Evolutionary conservation across 305 asterid genomes (phyloP).

Genomic region (Andrographis paniculata): DNA sequence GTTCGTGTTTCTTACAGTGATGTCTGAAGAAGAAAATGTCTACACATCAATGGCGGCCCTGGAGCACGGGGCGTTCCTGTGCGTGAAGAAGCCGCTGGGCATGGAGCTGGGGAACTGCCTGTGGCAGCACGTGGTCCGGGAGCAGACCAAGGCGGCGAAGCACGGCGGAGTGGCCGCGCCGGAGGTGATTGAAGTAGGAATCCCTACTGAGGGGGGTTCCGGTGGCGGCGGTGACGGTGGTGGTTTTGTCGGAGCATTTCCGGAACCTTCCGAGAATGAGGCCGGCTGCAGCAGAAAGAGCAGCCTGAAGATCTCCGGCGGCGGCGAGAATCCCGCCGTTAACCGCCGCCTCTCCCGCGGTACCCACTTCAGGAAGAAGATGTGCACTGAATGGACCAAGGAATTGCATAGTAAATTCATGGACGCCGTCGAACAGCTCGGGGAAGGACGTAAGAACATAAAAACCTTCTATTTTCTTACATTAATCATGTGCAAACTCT

Average conservation of each 20-base stretch:
- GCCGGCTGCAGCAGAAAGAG: background rate
- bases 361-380: constrained; percentile 8
- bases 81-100: constrained; percentile 12
- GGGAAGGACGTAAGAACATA: constrained; percentile 27
- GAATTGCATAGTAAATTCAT: constrained; percentile 23
- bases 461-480: no score
- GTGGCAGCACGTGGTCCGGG: constrained; percentile 22
- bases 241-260: no score
- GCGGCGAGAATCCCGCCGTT: no score
- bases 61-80: constrained; percentile 15
- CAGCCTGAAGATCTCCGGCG: background rate
- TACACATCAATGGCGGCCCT: constrained; percentile 12
- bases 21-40: constrained; percentile 8
- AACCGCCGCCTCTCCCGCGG: background rate
- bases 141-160: background rate
- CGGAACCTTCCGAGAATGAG: no score
- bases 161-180: no score
- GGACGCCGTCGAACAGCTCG: constrained; percentile 16
- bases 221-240: no score
- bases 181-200: no score
- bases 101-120: constrained; percentile 6
- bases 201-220: no score
- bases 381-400: constrained; percentile 17
- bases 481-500: no score
- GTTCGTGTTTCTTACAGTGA: constrained; percentile 5